Base-by-base conservation (phyloP, 164 flowering plant genomes). In the Aristolochia contorta region DNA sequence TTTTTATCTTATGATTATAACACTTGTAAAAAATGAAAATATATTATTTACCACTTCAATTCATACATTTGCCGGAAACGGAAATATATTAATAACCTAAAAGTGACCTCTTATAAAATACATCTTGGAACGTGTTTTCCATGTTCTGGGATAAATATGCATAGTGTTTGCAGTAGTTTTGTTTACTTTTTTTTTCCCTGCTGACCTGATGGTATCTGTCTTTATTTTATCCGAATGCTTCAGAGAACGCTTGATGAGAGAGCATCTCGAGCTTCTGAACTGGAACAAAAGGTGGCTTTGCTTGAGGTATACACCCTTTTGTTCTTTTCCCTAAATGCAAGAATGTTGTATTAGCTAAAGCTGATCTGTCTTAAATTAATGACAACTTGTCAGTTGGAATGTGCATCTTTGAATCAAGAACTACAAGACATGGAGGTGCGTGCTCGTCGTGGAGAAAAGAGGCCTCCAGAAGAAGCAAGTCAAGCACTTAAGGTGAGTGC, bases 181-280 rank as follows among this genome's bases (percentile, higher is more conserved):
- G 9, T 8, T 37, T 37, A 27, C 3, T 27, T 2, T 27, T n/a
- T n/a, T n/a, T n/a, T n/a, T n/a, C n/a, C 30, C 30, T 27, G 30
- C 30, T 37, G 1, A 7, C 3, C 10, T 37, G 43, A 37, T 37
- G 43, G 9, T 37, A 37, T 1, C 5, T 37, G 9, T 37, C 33
- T 37, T 56, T 56, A 12, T 16, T 27, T 53, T 16, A 53, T 53
- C 20, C 10, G 27, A 16, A 12, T 53, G 13, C 27, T 22, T 56
- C 75, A 94, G 99, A 87, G 99, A 77, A 69, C 79, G 61, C 87
- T 86, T 20, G 99, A 94, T 79, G 99, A 94, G 71, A 82, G 96
- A 74, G 80, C 96, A 62, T 69, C 85, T 30, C 91, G 75, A 74
- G 85, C 84, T 50, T 67, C 85, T 58, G 97, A 94, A 16, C 82